phyloP scores from a whole-genome alignment of 768 basidiomycete genomes.

The Calocybe indica region DNA sequence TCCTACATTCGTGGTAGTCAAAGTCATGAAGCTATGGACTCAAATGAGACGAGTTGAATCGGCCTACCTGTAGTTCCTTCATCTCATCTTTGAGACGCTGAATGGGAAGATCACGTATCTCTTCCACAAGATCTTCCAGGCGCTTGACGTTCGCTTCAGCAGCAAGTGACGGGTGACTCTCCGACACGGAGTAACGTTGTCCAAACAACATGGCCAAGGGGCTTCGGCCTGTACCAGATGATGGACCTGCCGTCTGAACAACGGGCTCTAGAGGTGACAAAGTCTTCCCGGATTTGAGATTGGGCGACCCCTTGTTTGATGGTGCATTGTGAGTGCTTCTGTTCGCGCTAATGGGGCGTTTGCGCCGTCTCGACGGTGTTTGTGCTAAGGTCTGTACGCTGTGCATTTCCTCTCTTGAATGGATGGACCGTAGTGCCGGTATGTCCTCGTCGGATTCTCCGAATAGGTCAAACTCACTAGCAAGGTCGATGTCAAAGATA shows the following conservation, averaged over 20 bases:
- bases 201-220: conserved; percentile 46
- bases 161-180: conserved; percentile 6
- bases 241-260: conserved; percentile 12
- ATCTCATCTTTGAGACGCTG: conserved; percentile 70
- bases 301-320: too few relatives aligned
- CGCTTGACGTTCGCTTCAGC: conserved; percentile 26
- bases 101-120: conserved; percentile 58
- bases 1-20: conserved; percentile 32
- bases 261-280: conserved; percentile 9
- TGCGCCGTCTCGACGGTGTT: conserved; percentile 14
- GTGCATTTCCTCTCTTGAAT: conserved; percentile 30
- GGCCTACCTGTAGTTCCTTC: conserved; percentile 70
- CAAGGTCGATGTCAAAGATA: conserved; percentile 67
- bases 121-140: conserved; percentile 59
- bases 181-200: conserved; percentile 12
- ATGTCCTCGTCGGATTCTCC: conserved; percentile 40
- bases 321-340: too few relatives aligned
- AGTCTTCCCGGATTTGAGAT: too few relatives aligned
- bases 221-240: conserved; percentile 27
- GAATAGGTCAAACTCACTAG: conserved; percentile 43
- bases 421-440: conserved; percentile 30
- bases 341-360: conserved; percentile 14
- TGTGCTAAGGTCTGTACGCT: not conserved
- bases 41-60: not conserved
- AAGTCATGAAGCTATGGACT: not conserved